Evolutionary conservation across 768 basidiomycete species (phyloP).

Genomic region (Mrakia blollopis): DNA sequence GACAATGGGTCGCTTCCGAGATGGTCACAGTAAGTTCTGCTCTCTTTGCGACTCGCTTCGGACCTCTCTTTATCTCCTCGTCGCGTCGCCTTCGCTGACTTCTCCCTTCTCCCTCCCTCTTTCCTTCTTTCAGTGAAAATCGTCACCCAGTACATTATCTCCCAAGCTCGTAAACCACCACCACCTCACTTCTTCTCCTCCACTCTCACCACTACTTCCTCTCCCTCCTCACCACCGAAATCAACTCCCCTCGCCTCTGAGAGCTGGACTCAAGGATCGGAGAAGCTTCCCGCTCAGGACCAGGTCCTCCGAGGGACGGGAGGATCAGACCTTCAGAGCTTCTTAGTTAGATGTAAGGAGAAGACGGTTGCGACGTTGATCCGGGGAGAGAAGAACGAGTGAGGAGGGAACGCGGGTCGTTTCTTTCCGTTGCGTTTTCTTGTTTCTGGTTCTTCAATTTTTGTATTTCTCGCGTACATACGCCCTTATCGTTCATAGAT

Average conservation of each 20-base stretch:
- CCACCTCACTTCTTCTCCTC: conserved; percentile 35
- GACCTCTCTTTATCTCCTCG: not conserved
- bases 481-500: not conserved
- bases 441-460: too few species aligned
- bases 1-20: conserved; percentile 75
- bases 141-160: conserved; percentile 79
- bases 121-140: conserved; percentile 54
- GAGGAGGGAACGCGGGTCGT: not conserved
- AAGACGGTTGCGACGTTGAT: conserved; percentile 58
- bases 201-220: conserved; percentile 13
- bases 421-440: not conserved
- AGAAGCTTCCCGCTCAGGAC: conserved; percentile 41
- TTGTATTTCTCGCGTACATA: not conserved
- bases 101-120: not conserved
- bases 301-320: conserved; percentile 73
- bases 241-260: not conserved
- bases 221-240: not conserved
- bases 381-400: conserved; percentile 8
- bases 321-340: conserved; percentile 71
- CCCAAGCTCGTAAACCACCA: conserved; percentile 59
- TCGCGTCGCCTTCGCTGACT: not conserved
- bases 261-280: conserved; percentile 25
- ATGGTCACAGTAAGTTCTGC: conserved; percentile 57
- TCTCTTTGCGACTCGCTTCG: too few species aligned
- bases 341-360: conserved; percentile 85